A percentile compares a stretch with the other conserved stretches of the same genome.
phyloP scores from a whole-genome alignment of 2,329 filamentous ascomycete genomes.

The Ophiognomonia clavigignenti-juglandacearum region DNA sequence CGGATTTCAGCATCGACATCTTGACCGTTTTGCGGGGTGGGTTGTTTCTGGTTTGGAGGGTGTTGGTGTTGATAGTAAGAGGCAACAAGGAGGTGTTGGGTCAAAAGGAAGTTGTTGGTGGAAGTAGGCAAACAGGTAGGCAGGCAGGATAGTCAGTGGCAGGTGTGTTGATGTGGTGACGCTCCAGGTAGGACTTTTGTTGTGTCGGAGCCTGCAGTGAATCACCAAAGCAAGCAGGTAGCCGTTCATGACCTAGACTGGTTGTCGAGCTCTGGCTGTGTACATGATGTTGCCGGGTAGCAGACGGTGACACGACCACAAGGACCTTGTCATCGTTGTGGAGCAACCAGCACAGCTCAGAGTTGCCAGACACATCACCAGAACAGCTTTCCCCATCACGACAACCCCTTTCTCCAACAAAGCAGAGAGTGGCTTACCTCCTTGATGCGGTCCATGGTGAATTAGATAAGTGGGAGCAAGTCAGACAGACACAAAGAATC shows the following conservation, averaged over 20 bases:
- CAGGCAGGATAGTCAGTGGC: neutral
- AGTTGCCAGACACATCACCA: too few relatives aligned
- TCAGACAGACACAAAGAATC: neutral
- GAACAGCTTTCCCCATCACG: neutral
- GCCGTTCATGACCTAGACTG: neutral
- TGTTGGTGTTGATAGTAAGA: neutral
- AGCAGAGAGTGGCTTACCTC: conserved; percentile 57
- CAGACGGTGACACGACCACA: neutral
- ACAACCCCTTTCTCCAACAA: conserved; percentile 9
- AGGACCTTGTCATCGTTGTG: neutral
- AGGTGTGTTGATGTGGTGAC: neutral
- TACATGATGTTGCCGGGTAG: conserved; percentile 1
- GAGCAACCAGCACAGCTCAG: conserved; percentile 1
- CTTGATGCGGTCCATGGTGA: conserved; percentile 82
- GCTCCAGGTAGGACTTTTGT: neutral
- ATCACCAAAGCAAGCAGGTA: neutral
- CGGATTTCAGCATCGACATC: conserved; percentile 23
- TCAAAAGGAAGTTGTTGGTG: neutral
- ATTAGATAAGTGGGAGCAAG: conserved; percentile 10
- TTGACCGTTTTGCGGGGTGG: conserved; percentile 7
- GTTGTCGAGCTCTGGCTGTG: neutral
- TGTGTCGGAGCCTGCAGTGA: conserved; percentile 5
- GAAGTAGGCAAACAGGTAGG: neutral
- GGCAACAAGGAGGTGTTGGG: neutral
- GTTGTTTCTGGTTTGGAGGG: neutral